Evolutionary conservation across 306 rosid genomes (phyloP).

Genomic region (Urtica urens): DNA sequence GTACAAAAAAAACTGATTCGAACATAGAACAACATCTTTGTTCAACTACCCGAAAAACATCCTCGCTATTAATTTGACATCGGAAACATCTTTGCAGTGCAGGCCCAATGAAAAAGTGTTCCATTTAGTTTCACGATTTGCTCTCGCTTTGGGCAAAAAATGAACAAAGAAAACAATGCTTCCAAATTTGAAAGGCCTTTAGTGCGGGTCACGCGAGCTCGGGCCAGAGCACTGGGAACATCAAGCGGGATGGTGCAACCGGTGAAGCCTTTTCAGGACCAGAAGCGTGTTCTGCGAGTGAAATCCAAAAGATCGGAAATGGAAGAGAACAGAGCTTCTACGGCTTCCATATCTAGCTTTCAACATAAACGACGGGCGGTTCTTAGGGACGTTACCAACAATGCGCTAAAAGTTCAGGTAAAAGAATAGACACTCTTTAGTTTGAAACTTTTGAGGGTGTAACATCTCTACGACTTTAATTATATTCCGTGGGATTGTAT

Average conservation of each 20-base stretch:
- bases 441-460: no score
- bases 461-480: no score
- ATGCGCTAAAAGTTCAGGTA: slow-evolving; percentile 44
- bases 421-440: no score
- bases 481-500: no score
- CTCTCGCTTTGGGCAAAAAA: slow-evolving; percentile 46
- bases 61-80: slow-evolving; percentile 11
- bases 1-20: no score
- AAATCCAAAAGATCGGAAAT: slow-evolving; percentile 40
- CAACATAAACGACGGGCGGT: slow-evolving; percentile 59
- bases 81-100: slow-evolving; percentile 11
- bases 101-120: slow-evolving; percentile 38
- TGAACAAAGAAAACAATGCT: slow-evolving; percentile 40
- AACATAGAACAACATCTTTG: no score
- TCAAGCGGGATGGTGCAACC: slow-evolving; percentile 27
- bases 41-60: no score
- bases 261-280: slow-evolving; percentile 40
- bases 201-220: slow-evolving; percentile 65
- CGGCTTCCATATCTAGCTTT: slow-evolving; percentile 23
- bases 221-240: slow-evolving; percentile 44
- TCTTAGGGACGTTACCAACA: slow-evolving; percentile 58
- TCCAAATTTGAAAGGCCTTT: slow-evolving; percentile 39
- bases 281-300: slow-evolving; percentile 19
- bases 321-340: slow-evolving; percentile 34
- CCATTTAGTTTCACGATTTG: slow-evolving; percentile 20